These are phyloP conservation scores for Trichoderma asperellum DNA, from an alignment of 2,329 filamentous ascomycete species.

Conservation along the genomic window DNA sequence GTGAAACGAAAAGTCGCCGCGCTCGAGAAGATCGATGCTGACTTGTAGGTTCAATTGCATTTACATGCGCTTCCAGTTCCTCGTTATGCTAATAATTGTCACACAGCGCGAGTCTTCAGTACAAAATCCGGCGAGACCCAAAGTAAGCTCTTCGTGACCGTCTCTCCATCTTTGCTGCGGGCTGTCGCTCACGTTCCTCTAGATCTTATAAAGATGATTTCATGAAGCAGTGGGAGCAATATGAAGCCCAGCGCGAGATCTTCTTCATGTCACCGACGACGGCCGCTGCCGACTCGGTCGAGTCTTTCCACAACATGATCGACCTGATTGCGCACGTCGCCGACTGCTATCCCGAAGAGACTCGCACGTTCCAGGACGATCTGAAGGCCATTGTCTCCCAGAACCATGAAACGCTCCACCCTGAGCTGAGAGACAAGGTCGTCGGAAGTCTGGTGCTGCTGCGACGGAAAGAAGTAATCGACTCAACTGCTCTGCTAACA, in stretches of 20 bases:
- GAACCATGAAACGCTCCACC: constrained; percentile 81
- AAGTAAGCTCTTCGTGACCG: constrained; percentile 53
- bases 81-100: constrained; percentile 34
- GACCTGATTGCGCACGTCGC: constrained; percentile 93
- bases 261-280: constrained; percentile 83
- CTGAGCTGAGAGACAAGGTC: constrained; percentile 89
- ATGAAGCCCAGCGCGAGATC: constrained; percentile 87
- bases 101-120: constrained; percentile 78
- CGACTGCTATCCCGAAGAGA: constrained; percentile 87
- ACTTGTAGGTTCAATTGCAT: constrained; percentile 60
- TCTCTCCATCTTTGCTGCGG: background rate
- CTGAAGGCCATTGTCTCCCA: constrained; percentile 78
- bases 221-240: constrained; percentile 84
- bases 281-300: constrained; percentile 75
- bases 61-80: background rate
- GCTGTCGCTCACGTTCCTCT: background rate
- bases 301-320: constrained; percentile 87
- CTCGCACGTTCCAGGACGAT: constrained; percentile 75
- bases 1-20: constrained; percentile 89
- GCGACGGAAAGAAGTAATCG: constrained; percentile 87
- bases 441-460: constrained; percentile 87
- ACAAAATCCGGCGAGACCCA: constrained; percentile 88
- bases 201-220: constrained; percentile 92
- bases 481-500: constrained; percentile 81
- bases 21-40: constrained; percentile 92